Evolutionary conservation across 2,329 filamentous ascomycete species (phyloP), one percentile per base, ranked within the genome.

Genomic region (Aureobasidium sp.): DNA sequence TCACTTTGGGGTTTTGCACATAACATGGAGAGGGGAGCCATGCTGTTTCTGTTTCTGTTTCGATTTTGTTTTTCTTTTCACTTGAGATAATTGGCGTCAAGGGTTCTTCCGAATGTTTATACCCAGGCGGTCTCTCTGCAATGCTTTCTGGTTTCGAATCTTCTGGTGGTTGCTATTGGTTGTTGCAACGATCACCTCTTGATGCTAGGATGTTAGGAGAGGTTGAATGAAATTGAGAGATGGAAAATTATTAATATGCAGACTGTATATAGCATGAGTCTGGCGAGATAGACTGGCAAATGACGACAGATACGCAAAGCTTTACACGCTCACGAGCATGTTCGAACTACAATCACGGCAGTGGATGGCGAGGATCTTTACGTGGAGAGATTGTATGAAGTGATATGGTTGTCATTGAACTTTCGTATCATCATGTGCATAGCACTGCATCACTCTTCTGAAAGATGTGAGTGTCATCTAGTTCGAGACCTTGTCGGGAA

Each of bases 401-500:
- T 55, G 26, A 15, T 36, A 36, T 34, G 26, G n/a, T 57, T 57
- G 41, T 57, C 53, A 46, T 57, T 46, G 47, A 46, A 46, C n/a
- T 27, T 46, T 58, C 55, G 23, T 58, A 58, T 47, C 55, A 46
- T 58, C 55, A 58, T 58, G 34, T 53, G 34, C 34, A 44, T 44
- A 5, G 50, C 46, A 48, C 46, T 26, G 42, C 8, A 17, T 32
- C 26, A 15, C 17, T 27, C 46, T 39, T 52, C 3, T 39, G 2
- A 29, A 17, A 37, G 20, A 37, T 23, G 26, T 7, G 34, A 26
- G 34, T 3, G 36, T 27, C 23, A 13, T 62, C 47, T 65, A 65
- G 62, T 65, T 65, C 58, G 64, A 65, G 27, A 65, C 41, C 62
- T 64, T 66, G 39, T 64, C 62, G 34, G 62, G 56, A 9, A 71